Conservation (phyloP, 2,329 filamentous ascomycete genomes). For the Magnaporthiopsis poae region DNA sequence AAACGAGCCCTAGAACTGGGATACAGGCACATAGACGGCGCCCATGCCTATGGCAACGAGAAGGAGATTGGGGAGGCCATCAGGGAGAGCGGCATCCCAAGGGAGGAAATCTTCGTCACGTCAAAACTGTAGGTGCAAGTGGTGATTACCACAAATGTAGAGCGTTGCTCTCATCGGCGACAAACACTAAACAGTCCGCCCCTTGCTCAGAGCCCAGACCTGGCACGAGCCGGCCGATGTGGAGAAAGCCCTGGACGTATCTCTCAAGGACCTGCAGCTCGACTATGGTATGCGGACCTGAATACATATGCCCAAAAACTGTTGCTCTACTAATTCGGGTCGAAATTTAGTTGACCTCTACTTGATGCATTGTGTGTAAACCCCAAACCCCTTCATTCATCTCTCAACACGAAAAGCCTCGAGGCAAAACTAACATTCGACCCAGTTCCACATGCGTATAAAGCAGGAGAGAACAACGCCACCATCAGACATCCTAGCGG, state of each 20-base stretch:
- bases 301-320: too few species aligned
- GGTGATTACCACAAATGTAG: background rate
- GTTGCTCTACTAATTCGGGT: background rate
- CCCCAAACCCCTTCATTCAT: too few species aligned
- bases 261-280: background rate
- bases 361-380: slow-evolving; percentile 3
- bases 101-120: slow-evolving; percentile 50
- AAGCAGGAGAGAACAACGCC: background rate
- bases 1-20: slow-evolving; percentile 19
- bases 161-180: too few species aligned
- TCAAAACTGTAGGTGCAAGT: background rate
- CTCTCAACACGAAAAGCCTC: background rate
- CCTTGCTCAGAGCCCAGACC: background rate
- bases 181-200: background rate
- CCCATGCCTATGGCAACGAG: slow-evolving; percentile 57
- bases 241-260: background rate
- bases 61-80: slow-evolving; percentile 50
- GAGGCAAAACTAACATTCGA: background rate
- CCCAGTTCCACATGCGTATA: slow-evolving; percentile 2
- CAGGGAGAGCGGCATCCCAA: slow-evolving; percentile 39
- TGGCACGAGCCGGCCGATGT: slow-evolving; percentile 3
- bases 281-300: background rate
- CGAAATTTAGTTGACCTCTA: background rate
- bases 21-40: slow-evolving; percentile 50
- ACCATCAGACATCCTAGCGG: background rate